Base-by-base conservation (phyloP, 345 rosid species). In the Bruguiera gymnorhiza region DNA sequence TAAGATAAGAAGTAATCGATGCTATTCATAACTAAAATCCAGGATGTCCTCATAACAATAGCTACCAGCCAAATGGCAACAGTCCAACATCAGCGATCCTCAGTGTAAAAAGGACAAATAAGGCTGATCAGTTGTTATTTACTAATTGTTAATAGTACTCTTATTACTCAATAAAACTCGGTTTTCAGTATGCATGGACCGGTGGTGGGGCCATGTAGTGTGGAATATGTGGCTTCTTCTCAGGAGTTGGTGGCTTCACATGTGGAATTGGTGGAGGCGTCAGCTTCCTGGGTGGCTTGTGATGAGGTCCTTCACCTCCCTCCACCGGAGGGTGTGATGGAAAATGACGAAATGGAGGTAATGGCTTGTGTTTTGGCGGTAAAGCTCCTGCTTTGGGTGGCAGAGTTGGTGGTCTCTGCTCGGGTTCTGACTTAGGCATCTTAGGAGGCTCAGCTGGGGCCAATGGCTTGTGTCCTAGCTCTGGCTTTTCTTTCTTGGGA, bases 171-270 rank as follows among this genome's bases (percentile, higher is more conserved):
- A 1, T 58, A 32, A 2, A 19, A 13, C 36, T 24, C 13, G 8
- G 18, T 16, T 61, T 63, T 75, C 63, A 75, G 29, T 70, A 30
- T n/a, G 27, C 63, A 70, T 60, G 66, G 65, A 26, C 26, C 5
- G 71, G 67, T 27, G 75, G 71, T 8, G 79, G 75, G 60, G 71
- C 66, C 63, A 3, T 75, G 62, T 51, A 37, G 32, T 65, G 46
- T 26, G 65, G 63, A 56, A 6, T 39, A 39, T 15, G 48, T 11
- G 48, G 50, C 50, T 43, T 43, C 50, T 43, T 43, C 50, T 39
- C 50, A 43, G 50, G 50, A 43, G 18, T 2, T 11, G 63, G 61
- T 37, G 62, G 68, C 74, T 63, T 63, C 68, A 23, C 10, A 23
- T 43, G 15, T 6, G 72, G 58, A 20, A 54, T 54, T n/a, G 58